phyloP scores from a whole-genome alignment of 2,329 filamentous ascomycete species.

The Dothistroma pini region DNA sequence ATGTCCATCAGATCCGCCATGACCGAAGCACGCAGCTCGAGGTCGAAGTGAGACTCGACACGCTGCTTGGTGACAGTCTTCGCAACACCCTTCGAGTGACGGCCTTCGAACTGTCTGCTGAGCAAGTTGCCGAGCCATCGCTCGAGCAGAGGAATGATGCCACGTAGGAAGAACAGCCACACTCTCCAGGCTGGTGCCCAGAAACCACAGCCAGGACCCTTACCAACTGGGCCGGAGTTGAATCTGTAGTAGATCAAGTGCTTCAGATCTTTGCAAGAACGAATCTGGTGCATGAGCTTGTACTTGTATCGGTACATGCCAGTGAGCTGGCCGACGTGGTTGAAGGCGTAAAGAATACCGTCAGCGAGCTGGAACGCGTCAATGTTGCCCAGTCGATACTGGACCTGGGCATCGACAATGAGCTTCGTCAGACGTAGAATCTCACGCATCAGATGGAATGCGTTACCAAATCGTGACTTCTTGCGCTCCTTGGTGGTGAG shows the following conservation, averaged over 20 bases:
- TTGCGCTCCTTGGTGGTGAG: constrained; percentile 98
- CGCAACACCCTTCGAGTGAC: constrained; percentile 97
- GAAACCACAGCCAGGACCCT: constrained; percentile 96
- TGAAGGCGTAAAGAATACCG: constrained; percentile 98
- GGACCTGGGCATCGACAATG: constrained; percentile 97
- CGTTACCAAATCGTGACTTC: constrained; percentile 98
- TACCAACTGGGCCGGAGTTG: constrained; percentile 93
- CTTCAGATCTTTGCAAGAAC: constrained; percentile 98
- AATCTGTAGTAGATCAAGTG: constrained; percentile 99
- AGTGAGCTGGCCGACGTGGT: constrained; percentile 95
- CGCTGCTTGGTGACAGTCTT: constrained; percentile 99
- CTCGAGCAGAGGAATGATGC: constrained; percentile 93
- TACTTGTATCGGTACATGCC: constrained; percentile 99
- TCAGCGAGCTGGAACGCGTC: constrained; percentile 98
- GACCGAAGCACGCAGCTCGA: constrained; percentile 93
- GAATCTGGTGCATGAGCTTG: constrained; percentile 99
- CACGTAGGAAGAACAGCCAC: constrained; percentile 99
- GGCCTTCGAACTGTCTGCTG: constrained; percentile 95
- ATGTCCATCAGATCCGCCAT: constrained; percentile 99
- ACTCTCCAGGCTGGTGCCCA: constrained; percentile 99
- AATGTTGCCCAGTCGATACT: constrained; percentile 95
- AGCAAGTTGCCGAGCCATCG: constrained; percentile 96
- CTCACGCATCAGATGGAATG: constrained; percentile 98
- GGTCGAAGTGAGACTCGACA: constrained; percentile 96
- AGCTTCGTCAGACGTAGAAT: constrained; percentile 93